Evolutionary conservation across 1,284 basidiomycete species (phyloP), one percentile per base, ranked within the genome.

Genomic region (Rhodofomes roseus): DNA sequence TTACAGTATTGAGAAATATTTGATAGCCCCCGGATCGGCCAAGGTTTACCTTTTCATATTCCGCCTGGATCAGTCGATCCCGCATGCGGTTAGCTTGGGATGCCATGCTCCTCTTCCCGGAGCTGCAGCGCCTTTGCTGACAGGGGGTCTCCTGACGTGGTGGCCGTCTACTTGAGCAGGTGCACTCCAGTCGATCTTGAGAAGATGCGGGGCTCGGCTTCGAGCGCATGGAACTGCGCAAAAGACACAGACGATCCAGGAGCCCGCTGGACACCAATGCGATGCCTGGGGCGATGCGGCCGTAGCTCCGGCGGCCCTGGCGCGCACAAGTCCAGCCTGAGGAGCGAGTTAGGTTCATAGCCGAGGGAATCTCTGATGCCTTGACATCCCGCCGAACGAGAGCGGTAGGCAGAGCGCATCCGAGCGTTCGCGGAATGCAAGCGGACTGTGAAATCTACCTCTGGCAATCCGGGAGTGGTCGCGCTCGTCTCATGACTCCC

Each of bases 31-130:
- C 68, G 66, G 69, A 66, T 69, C 68, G 66, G 65, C 66, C 63
- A 60, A 41, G 66, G 7, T 70, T 70, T 71, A 66, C 71, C 69
- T 70, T 70, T 70, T 69, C 66, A 58, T 68, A 68, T 66, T 62
- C 39, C 60, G 69, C 66, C 69, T 68, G 68, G 63, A 61, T 66
- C 68, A 57, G 56, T 63, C 67, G 69, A 64, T 67, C 64, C 71
- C 68, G 58, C 66, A 63, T 70, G 56, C 69, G 70, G 70, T 67
- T 70, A 71, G 70, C 58, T 53, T 65, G 61, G 12, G 63, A 67
- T 63, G 61, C 57, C 58, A 65, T 62, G 58, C 59, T 62, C 40
- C 34, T 41, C 36, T 37, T 50, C 18, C 41, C 55, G 55, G 39
- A 27, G 20, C 18, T 53, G 50, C 59, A 57, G 59, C 59, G 50